Conservation (phyloP, 2,329 filamentous ascomycete genomes). For the Claviceps digitariae region DNA sequence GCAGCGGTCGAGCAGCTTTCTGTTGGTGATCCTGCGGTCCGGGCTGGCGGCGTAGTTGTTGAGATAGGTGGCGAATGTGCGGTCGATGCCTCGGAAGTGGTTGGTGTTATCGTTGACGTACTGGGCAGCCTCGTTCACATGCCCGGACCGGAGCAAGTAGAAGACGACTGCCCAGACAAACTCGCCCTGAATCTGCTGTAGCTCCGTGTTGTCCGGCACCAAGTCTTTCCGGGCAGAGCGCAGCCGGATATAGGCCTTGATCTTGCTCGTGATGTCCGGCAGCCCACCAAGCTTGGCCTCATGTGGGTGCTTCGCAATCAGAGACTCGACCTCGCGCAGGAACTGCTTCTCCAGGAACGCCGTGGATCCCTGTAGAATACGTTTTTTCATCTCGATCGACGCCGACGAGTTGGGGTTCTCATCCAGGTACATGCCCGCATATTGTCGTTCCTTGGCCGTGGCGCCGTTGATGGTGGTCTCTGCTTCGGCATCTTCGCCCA, state of each 20-base stretch:
- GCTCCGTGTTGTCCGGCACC: slow-evolving; percentile 63
- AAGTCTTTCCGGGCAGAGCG: slow-evolving; percentile 70
- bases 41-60: slow-evolving; percentile 65
- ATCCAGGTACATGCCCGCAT: slow-evolving; percentile 63
- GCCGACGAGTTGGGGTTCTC: slow-evolving; percentile 51
- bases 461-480: slow-evolving; percentile 46
- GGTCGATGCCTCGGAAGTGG: slow-evolving; percentile 80
- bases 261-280: slow-evolving; percentile 77
- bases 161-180: slow-evolving; percentile 92
- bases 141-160: slow-evolving; percentile 75
- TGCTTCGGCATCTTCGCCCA: slow-evolving; percentile 53
- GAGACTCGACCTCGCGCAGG: slow-evolving; percentile 59
- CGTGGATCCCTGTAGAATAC: slow-evolving; percentile 68
- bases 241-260: slow-evolving; percentile 82
- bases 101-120: slow-evolving; percentile 71
- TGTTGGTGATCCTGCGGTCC: slow-evolving; percentile 58
- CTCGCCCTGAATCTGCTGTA: slow-evolving; percentile 69
- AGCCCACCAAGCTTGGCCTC: slow-evolving; percentile 84
- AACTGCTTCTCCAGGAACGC: slow-evolving; percentile 71
- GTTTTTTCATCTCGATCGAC: slow-evolving; percentile 57
- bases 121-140: slow-evolving; percentile 68
- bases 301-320: slow-evolving; percentile 70
- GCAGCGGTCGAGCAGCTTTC: slow-evolving; percentile 74
- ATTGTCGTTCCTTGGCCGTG: slow-evolving; percentile 62
- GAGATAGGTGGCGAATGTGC: slow-evolving; percentile 80